phyloP scores from a whole-genome alignment of 768 basidiomycete genomes.

The Termitomyces bulborhizus region DNA sequence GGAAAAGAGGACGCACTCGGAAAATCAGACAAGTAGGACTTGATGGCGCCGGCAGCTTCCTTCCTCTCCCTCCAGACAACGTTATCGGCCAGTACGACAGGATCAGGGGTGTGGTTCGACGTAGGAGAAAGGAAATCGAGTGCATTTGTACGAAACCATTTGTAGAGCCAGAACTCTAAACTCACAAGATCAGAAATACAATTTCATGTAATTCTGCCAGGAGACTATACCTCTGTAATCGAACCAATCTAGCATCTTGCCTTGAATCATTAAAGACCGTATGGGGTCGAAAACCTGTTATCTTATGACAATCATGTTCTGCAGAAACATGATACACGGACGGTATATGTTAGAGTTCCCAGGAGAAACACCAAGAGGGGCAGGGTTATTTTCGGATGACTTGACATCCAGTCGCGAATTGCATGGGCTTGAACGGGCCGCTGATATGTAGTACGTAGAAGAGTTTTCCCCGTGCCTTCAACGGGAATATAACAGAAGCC shows the following conservation, averaged over 20 bases:
- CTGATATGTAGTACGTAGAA: slow-evolving; percentile 52
- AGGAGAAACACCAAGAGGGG: slow-evolving; percentile 81
- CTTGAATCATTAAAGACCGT: slow-evolving; percentile 75
- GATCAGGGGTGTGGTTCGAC: slow-evolving; percentile 17
- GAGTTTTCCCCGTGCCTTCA: slow-evolving; percentile 30
- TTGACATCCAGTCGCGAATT: slow-evolving; percentile 73
- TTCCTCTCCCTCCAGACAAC: slow-evolving; percentile 82
- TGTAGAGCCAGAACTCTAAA: slow-evolving; percentile 65
- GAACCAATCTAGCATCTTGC: slow-evolving; percentile 80
- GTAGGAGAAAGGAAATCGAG: slow-evolving; percentile 36
- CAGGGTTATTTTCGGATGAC: slow-evolving; percentile 81
- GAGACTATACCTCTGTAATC: slow-evolving; percentile 56
- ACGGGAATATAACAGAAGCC: slow-evolving; percentile 26
- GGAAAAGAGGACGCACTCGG: slow-evolving; percentile 48
- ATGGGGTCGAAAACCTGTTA: slow-evolving; percentile 87
- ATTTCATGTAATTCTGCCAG: not conserved
- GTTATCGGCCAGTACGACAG: slow-evolving; percentile 18
- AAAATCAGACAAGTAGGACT: slow-evolving; percentile 68
- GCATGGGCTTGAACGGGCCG: slow-evolving; percentile 59
- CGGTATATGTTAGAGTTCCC: slow-evolving; percentile 87
- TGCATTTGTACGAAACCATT: slow-evolving; percentile 67
- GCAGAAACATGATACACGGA: slow-evolving; percentile 26
- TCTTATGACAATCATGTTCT: not conserved
- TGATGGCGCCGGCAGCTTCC: slow-evolving; percentile 65
- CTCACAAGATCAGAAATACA: not conserved